These are phyloP conservation scores for Salvia splendens DNA, from an alignment of 257 asterid genomes.

Conservation along the genomic window DNA sequence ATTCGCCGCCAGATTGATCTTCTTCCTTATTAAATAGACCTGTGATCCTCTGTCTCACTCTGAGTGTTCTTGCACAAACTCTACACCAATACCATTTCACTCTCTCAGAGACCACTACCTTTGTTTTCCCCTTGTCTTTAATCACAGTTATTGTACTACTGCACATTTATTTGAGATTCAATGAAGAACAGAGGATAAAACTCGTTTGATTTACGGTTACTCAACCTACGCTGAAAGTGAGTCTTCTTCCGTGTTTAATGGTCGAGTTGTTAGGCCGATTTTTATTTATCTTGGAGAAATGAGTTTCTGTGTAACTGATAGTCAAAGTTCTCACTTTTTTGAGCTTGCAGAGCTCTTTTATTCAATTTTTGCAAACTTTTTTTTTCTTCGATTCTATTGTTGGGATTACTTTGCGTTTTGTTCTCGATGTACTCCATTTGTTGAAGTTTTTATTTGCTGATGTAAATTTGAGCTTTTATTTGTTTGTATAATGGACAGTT, in stretches of 20 bases:
- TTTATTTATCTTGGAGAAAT: conserved; percentile 23
- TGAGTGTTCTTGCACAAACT: conserved; percentile 32
- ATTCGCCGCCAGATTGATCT: conserved; percentile 84
- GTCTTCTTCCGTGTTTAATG: conserved; percentile 29
- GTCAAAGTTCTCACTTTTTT: conserved; percentile 46
- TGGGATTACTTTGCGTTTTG: conserved; percentile 19
- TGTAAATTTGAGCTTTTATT: conserved; percentile 25
- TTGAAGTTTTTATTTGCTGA: conserved; percentile 36
- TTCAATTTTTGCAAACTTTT: conserved; percentile 29
- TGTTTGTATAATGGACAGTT: conserved; percentile 37
- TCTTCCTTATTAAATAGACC: conserved; percentile 33
- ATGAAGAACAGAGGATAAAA: conserved; percentile 34
- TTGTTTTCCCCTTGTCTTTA: background rate
- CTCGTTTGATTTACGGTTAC: conserved; percentile 25
- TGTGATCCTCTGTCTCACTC: conserved; percentile 32
- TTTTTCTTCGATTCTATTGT: conserved; percentile 6
- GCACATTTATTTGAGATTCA: conserved; percentile 33
- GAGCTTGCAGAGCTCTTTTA: conserved; percentile 26
- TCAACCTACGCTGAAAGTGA: conserved; percentile 30
- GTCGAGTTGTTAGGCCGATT: conserved; percentile 38
- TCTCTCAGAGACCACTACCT: conserved; percentile 18
- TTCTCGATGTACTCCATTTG: conserved; percentile 24
- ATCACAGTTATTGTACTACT: conserved; percentile 12
- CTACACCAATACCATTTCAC: conserved; percentile 27
- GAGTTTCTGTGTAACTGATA: conserved; percentile 34